Evolutionary conservation across 2,329 filamentous ascomycete species (phyloP), one percentile per base, ranked within the genome.

Genomic region (Penicillium rolfsii): DNA sequence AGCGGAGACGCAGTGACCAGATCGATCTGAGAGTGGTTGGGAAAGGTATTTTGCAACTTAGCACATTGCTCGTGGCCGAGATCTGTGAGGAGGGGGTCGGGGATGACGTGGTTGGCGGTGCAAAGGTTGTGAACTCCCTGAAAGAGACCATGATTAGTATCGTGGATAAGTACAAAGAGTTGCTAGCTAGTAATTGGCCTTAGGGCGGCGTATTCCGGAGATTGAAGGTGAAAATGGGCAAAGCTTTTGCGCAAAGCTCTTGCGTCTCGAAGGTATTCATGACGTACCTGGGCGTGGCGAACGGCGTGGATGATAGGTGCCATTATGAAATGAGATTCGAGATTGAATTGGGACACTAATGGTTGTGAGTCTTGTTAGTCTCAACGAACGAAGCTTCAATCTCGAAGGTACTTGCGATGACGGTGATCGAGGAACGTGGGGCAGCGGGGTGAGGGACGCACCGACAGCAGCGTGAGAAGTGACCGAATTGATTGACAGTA

Each of bases 61-160:
- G 76, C 79, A 79, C 92, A 96, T 83, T 97, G 92, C 63, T 86
- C 71, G 73, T 88, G 82, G 68, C 93, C 93, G n/a, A 88, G 82
- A 0, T 85, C 81, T 1, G 93, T 97, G 57, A 97, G 84, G 61
- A 86, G 80, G 1, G 93, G 93, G 72, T 97, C 93, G n/a, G 75
- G 87, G 43, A 96, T 80, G 62, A 79, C 72, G 73, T 93, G 89
- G 77, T 93, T 91, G 64, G 84, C 88, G 28, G 80, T 70, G 64
- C 71, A 82, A 71, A 95, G 84, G 76, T 97, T 97, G 83, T 97
- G 93, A 73, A 85, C 87, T 77, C 91, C 93, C 79, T 91, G 82
- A 24, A 40, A 24, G n/a, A 26, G 12, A 2, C n/a, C 2, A 48
- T 50, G 40, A 28, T 64, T 56, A 69, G 60, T 19, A 28, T 61